Conservation (phyloP, 345 rosid genomes). For the Eutrema yunnanense region DNA sequence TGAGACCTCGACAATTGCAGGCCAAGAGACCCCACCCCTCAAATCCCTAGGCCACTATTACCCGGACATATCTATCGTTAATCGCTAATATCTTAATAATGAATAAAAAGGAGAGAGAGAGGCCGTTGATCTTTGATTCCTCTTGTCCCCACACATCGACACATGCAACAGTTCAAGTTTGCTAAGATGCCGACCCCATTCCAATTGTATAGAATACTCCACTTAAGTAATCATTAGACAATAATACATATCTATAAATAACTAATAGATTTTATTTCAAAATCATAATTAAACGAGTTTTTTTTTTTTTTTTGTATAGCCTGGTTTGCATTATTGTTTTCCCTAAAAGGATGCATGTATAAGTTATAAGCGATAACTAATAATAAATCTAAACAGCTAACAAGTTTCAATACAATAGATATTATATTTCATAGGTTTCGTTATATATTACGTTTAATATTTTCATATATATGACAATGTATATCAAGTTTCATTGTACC, state of each 20-base stretch:
- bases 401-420: neutral
- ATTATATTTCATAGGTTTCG: neutral
- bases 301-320: neutral
- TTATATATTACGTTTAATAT: neutral
- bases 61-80: neutral
- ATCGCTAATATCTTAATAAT: neutral
- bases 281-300: neutral
- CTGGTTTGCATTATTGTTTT: neutral
- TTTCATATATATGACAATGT: neutral
- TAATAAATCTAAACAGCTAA: neutral
- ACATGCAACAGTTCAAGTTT: slow-evolving; percentile 14
- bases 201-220: neutral
- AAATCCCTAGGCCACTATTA: too few species aligned
- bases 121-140: slow-evolving; percentile 22
- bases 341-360: neutral
- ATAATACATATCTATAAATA: neutral
- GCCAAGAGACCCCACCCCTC: too few species aligned
- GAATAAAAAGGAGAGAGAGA: neutral
- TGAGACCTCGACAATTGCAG: too few species aligned
- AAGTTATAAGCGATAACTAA: neutral
- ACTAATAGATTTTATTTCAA: neutral
- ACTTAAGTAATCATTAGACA: slow-evolving; percentile 6
- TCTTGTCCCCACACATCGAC: slow-evolving; percentile 15
- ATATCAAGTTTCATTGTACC: too few species aligned
- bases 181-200: slow-evolving; percentile 25